These are phyloP conservation scores for Sarcocystis neurona DNA, from an alignment of 169 alveolate genomes.

Conservation along the genomic window DNA sequence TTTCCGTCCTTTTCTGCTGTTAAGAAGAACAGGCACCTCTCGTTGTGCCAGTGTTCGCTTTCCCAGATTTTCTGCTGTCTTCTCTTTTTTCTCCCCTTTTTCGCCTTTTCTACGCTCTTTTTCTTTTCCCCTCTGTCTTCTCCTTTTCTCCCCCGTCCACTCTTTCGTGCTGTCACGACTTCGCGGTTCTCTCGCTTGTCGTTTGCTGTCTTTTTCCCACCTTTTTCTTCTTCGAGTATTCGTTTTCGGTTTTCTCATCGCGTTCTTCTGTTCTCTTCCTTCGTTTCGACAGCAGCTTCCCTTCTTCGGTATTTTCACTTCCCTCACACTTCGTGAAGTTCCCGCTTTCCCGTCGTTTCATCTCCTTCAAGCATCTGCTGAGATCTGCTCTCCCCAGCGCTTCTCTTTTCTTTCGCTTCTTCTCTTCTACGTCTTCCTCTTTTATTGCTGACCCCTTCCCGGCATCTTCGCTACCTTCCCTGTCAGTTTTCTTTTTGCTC, in stretches of 20 bases:
- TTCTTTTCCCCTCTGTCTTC: no score
- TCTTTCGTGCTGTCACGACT: no score
- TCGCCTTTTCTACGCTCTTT: no score
- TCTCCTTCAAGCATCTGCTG: not conserved
- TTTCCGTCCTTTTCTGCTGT: no score
- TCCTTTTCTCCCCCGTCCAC: no score
- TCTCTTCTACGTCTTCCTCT: not conserved
- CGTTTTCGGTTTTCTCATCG: slow-evolving; percentile 1
- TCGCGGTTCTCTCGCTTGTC: no score
- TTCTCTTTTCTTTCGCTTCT: not conserved
- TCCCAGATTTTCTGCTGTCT: no score
- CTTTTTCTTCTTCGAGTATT: not conserved
- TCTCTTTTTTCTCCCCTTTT: no score
- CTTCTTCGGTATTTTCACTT: not conserved
- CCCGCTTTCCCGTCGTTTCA: not conserved
- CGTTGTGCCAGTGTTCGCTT: no score
- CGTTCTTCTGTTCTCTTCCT: not conserved
- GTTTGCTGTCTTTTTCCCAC: not conserved
- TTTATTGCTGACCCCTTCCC: not conserved
- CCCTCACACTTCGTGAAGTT: not conserved
- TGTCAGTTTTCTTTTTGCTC: not conserved
- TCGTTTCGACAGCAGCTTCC: not conserved
- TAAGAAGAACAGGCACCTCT: no score
- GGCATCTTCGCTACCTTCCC: not conserved
- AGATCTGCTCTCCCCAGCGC: not conserved